Base-by-base conservation (phyloP, 192 early-diverging fungal genomes). In the Podila clonocystis region DNA sequence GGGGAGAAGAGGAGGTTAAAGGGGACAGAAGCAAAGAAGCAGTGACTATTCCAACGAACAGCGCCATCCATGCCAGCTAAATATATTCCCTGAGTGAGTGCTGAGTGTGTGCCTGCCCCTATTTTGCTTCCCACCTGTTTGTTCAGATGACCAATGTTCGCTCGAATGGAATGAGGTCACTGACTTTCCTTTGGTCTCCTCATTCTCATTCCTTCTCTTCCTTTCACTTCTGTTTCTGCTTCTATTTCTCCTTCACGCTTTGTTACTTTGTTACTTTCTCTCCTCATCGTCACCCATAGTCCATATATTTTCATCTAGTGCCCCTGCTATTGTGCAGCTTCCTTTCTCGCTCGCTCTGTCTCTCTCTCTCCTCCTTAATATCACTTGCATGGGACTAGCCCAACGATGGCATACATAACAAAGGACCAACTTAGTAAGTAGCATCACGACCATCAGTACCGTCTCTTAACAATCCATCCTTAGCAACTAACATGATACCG, bases 381-480 rank as follows among this genome's bases (percentile, higher is more conserved):
- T 5, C 41, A 45, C 15, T 17, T 29, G 26, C 30, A 28, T 0
- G 15, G 13, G 41, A 15, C 4, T 17, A 45, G 41, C 4, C 41
- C 52, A 55, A 55, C 52, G 52, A 55, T 55, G 52, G 52, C 52
- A 55, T 55, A 55, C 52, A 55, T 55, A 55, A 55, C 52, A 55
- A 55, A 55, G 26, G 52, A 55, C 52, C 52, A 55, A 55, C 52
- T 55, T 55, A 55, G 52, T 55, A 55, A 55, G 52, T 24, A 55
- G 24, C 22, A 55, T 11, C 52, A 9, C 4, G 9, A 55, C 8
- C 22, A n/a, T 55, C 20, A 8, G 2, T 6, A 12, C 52, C 52
- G 24, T 24, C n/a, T 22, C 52, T 55, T 52, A 22, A 1, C n/a
- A 55, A 20, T 33, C 13, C 9, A 20, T 48, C 67, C 9, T 9